Base-by-base conservation (phyloP, 768 basidiomycete species). In the Tulasnella sp. region DNA sequence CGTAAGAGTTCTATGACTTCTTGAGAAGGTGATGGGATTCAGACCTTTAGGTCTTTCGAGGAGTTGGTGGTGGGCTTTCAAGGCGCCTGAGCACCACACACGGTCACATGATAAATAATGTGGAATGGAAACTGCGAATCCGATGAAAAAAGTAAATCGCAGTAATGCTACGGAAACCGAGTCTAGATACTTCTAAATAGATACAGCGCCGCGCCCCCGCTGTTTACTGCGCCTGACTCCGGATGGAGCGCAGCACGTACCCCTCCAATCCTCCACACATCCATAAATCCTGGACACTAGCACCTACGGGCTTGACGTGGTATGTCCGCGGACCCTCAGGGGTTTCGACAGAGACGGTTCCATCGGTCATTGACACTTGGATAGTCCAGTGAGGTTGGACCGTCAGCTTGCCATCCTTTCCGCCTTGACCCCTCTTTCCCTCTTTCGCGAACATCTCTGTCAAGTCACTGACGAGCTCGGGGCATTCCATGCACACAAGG, bases 281-380 rank as follows among this genome's bases (percentile, higher is more conserved):
- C 97, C 97, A 98, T 52, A 99, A 82, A 81, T 99, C 96, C 82
- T 99, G 97, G 64, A 99, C 96, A 78, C 95, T 97, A 62, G 88
- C 83, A 11, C 97, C 97, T 6, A 99, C 90, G 11, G 89, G 86
- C 41, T 90, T 86, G 17, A 94, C 85, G 19, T 77, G 75, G 78
- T 96, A 84, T 47, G 75, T 91, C 75, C 81, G 83, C 78, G 79
- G 81, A 12, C 83, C 85, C n/a, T 79, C 79, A 19, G 80, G 81
- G 75, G 78, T 80, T 34, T 73, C 78, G 67, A 97, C 85, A 26
- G 83, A 81, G 11, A 95, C 86, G 74, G 81, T 83, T 1, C 95
- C 96, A 75, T 87, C 84, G 41, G 80, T 82, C 86, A 92, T 95
- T 36, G 84, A 82, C 39, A 96, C 83, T 71, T 83, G 81, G 41